Base-by-base conservation (phyloP, 176 grass and related monocot species). In the Rhynchospora tenuis region DNA sequence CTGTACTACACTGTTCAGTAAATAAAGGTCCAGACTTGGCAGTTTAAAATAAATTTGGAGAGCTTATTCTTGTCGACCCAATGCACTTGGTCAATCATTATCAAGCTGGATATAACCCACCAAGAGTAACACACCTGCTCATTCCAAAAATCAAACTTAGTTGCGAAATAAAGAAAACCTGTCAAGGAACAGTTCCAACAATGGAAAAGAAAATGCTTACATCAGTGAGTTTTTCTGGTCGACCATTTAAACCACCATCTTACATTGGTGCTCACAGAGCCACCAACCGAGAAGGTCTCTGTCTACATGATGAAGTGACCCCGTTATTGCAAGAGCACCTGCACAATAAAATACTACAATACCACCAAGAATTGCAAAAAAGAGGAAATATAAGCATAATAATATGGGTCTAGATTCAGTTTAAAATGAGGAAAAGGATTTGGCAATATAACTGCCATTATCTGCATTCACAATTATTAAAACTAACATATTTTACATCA, bases 281-380 rank as follows among this genome's bases (percentile, higher is more conserved):
- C 93, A 99, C 96, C 96, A 93, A 61, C 93, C 93, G 13, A 99
- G 93, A 60, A 99, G 93, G 61, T 99, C 96, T 88, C 89, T 93
- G 89, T 99, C 91, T 86, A 99, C 17, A 31, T 92, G 89, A 85
- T 95, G 91, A 70, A 95, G 75, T 26, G 86, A 87, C 9, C 96
- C 88, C 0, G 89, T 87, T 61, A 99, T 99, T 51, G 96, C 86
- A 6, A 95, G 93, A 68, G 96, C 88, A 17, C 93, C 88, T 6
- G 92, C 91, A 85, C 91, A 99, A 56, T 93, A 95, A 83, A 99
- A 99, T 92, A 95, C 96, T 99, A 85, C 87, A 87, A 12, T 42
- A 1, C 14, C 50, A 81, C 78, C 57, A 81, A 81, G 6, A 82
- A 68, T 48, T 68, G 42, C 24, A 64, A 68, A 38, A 38, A 38